These are phyloP conservation scores for Hemileccinum rubropunctum DNA, from an alignment of 768 basidiomycete species.

Conservation along the genomic window DNA sequence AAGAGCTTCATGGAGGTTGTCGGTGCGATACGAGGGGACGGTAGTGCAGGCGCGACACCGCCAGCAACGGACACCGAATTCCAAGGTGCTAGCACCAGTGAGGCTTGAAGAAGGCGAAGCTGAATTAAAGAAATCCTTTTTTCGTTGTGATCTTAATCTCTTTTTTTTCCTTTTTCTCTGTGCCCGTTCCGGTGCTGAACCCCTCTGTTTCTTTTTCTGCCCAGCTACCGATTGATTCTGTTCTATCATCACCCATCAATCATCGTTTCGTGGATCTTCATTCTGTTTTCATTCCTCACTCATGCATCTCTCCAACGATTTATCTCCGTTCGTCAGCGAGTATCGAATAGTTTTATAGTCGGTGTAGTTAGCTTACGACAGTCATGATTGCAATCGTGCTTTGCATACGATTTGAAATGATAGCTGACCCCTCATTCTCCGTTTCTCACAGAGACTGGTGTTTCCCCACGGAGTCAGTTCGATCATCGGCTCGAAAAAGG, in stretches of 20 bases:
- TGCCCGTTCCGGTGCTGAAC: background rate
- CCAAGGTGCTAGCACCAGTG: slow-evolving; percentile 5
- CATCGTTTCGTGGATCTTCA: slow-evolving; percentile 14
- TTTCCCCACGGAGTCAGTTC: slow-evolving; percentile 14
- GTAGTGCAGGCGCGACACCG: slow-evolving; percentile 33
- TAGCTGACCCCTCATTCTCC: background rate
- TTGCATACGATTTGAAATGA: too few species aligned
- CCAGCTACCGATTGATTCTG: slow-evolving; percentile 9
- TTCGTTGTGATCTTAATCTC: background rate
- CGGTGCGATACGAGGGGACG: slow-evolving; percentile 28
- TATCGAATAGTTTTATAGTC: slow-evolving; percentile 18
- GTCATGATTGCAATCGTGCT: slow-evolving; percentile 17
- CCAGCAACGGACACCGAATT: slow-evolving; percentile 21
- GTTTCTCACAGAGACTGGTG: background rate
- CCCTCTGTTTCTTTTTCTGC: slow-evolving; percentile 1
- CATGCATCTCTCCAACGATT: slow-evolving; percentile 14
- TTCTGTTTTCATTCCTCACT: slow-evolving; percentile 7
- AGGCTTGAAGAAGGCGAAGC: slow-evolving; percentile 12
- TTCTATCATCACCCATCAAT: slow-evolving; percentile 6
- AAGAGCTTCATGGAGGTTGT: slow-evolving; percentile 50
- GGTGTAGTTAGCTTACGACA: slow-evolving; percentile 24
- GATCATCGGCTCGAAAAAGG: slow-evolving; percentile 23
- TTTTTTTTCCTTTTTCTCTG: slow-evolving; percentile 5
- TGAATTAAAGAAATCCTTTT: background rate
- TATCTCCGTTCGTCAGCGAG: background rate